Conservation (phyloP, 78 protist species). For the Dictyostelium purpureum region DNA sequence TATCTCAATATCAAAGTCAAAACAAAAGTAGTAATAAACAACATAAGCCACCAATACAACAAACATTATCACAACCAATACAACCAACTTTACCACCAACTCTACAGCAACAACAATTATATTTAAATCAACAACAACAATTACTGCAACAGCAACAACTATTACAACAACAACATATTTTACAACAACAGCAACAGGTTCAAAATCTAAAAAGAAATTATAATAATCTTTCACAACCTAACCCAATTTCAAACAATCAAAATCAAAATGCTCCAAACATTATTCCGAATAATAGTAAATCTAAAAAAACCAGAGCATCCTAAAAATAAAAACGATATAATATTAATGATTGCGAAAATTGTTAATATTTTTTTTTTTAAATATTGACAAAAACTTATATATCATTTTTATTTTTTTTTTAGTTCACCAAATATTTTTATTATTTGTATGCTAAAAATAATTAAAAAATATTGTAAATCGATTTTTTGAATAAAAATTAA, state of each 20-base stretch:
- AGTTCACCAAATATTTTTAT: no score
- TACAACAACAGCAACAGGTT: background rate
- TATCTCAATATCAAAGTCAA: background rate
- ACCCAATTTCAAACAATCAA: background rate
- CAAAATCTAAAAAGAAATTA: background rate
- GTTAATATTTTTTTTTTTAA: no score
- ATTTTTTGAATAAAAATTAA: no score
- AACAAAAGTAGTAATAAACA: background rate
- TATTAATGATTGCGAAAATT: no score
- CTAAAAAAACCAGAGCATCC: slow-evolving; percentile 40
- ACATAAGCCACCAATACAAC: background rate
- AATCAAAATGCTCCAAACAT: background rate
- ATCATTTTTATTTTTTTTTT: no score
- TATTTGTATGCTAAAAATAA: no score
- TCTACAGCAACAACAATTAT: background rate
- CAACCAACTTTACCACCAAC: background rate
- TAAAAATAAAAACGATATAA: background rate
- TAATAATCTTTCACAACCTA: background rate
- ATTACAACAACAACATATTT: background rate
- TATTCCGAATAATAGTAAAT: background rate
- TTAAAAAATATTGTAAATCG: no score
- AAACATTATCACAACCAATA: background rate
- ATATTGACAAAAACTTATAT: no score
- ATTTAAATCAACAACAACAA: background rate
- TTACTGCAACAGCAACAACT: background rate